Base-by-base conservation (phyloP, 805 yeast genomes). In the Spathaspora boniae region DNA sequence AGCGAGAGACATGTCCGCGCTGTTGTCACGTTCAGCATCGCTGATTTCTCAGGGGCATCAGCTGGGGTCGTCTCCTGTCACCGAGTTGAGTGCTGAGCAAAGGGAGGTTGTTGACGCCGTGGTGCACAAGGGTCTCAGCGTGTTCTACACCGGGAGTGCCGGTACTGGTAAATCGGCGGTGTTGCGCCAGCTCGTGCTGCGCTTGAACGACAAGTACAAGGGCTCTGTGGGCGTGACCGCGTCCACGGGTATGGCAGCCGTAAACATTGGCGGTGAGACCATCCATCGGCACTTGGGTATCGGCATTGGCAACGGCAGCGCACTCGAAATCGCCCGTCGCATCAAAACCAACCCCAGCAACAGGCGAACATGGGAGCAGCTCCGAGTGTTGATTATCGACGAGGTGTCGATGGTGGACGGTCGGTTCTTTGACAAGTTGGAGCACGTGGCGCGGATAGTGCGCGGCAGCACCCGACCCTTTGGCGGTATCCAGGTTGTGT, bases 321-420 rank as follows among this genome's bases (percentile, higher is more conserved):
- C 61, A 0, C 62, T 62, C 0, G 56, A 58, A 11, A 55, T 86
- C 28, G 65, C 74, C 2, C 59, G 66, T 8, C 68, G 59, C 38
- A 72, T 86, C 11, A 64, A 65, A 26, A 68, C 64, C 31, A 77
- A 73, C 38, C 53, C 65, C 29, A 59, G 63, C 12, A 51, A 68
- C 2, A 42, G 53, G 14, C 63, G 62, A 16, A 68, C 80, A 23
- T 93, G 98, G 98, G 68, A 60, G 37, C 60, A 61, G 4, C 69
- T 84, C 2, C 72, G 72, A 46, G 94, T 86, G 1, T 67, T 93
- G 18, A 78, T 93, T 34, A 74, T 93, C 40, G 98, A 93, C 62
- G 98, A 93, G 60, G 74, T 93, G 3, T 89, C 98, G 1, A 93
- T 93, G 98, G 75, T 93, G 38, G 95, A 87, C 51, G 94, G 88